A percentile compares a stretch with the other conserved stretches of the same genome.
Conservation (phyloP, 495 filamentous ascomycete genomes). For the Penicillium tannophilum region DNA sequence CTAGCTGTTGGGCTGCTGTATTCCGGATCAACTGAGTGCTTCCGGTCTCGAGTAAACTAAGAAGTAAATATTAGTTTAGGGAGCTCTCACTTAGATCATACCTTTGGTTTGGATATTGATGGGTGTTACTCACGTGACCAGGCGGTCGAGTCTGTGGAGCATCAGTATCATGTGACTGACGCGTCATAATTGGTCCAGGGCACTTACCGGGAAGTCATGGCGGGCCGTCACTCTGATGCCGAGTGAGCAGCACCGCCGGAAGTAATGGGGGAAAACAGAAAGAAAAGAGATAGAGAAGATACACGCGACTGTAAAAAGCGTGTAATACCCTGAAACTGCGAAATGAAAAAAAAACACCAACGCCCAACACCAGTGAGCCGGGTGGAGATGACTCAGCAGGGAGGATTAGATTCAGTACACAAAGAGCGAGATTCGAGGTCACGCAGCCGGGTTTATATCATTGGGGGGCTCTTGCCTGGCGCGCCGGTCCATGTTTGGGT, state of each 20-base stretch:
- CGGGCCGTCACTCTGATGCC: slow-evolving; percentile 36
- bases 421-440: slow-evolving; percentile 44
- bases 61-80: slow-evolving; percentile 32
- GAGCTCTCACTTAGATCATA: not conserved
- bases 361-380: slow-evolving; percentile 25
- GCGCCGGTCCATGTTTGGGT: slow-evolving; percentile 51
- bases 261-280: slow-evolving; percentile 18
- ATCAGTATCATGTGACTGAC: slow-evolving; percentile 43
- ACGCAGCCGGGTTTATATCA: slow-evolving; percentile 56
- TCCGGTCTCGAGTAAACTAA: slow-evolving; percentile 90
- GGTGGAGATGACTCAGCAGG: slow-evolving; percentile 31
- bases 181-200: slow-evolving; percentile 31
- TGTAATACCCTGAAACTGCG: slow-evolving; percentile 7
- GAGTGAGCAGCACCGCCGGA: slow-evolving; percentile 30
- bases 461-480: slow-evolving; percentile 47
- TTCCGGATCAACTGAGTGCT: slow-evolving; percentile 93
- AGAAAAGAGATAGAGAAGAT: slow-evolving; percentile 16
- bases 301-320: slow-evolving; percentile 19
- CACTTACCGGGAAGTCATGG: slow-evolving; percentile 59
- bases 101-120: not conserved
- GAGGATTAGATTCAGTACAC: slow-evolving; percentile 33
- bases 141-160: slow-evolving; percentile 72
- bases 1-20: slow-evolving; percentile 93
- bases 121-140: slow-evolving; percentile 80
- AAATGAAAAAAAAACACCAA: slow-evolving; percentile 18